Base-by-base conservation (phyloP, 495 filamentous ascomycete species). In the Parachaetomium inaequale region DNA sequence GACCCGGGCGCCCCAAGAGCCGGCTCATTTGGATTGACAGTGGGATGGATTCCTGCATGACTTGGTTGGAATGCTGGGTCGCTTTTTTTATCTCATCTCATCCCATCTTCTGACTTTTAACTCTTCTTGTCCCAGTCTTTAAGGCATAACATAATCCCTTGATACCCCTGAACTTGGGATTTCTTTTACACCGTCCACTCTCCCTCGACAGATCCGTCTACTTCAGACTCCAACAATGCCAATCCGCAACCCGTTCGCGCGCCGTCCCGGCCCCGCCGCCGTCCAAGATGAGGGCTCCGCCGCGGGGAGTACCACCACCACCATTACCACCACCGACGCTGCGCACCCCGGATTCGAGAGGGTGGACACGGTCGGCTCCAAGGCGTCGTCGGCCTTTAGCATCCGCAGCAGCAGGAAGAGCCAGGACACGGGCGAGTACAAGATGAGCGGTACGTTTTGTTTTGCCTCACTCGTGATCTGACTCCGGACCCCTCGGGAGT, bases 181-280 rank as follows among this genome's bases (percentile, higher is more conserved):
- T 54, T 21, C 25, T 26, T 57, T 32, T 25, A 28, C 52, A 42
- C 12, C 52, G 15, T 32, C 6, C 42, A 46, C 19, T 46, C 42
- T 21, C 3, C n/a, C 42, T 46, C 43, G 19, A 12, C 12, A 2
- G 28, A 52, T 21, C 49, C 32, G 15, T 5, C 43, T 19, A 46
- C 21, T 21, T 4, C 43, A 36, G 7, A 36, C 7, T 55, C 36
- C 64, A 62, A 80, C 63, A 43, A 91, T 92, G 89, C 81, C 87
- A n/a, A 88, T 91, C 71, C 87, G 88, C 65, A 92, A 91, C 73
- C 83, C 88, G 21, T 87, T 92, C 69, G 77, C 79, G 50, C 84
- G 84, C 68, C 86, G 84, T 57, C 70, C 82, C 58, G 83, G 81
- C 40, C 71, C 71, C 61, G 65, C 76, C 62, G 66, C 74, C 26